These are phyloP conservation scores for Fagopyrum tataricum DNA, from an alignment of 148 eudicot species.

Conservation along the genomic window DNA sequence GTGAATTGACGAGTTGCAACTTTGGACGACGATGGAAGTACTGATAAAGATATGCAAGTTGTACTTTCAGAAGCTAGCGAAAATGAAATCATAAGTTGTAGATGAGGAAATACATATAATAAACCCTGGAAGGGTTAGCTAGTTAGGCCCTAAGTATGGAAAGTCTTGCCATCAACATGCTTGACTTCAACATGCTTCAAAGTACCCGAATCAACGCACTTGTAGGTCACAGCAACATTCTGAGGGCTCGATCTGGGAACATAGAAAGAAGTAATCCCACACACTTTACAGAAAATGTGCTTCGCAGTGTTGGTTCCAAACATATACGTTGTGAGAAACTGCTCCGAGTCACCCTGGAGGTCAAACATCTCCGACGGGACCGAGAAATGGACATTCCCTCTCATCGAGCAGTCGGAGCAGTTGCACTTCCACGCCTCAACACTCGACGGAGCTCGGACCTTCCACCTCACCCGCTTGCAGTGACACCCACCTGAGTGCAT, in stretches of 20 bases:
- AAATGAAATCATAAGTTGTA: too few relatives aligned
- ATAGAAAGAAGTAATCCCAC: slow-evolving; percentile 88
- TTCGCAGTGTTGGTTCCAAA: slow-evolving; percentile 76
- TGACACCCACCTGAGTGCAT: slow-evolving; percentile 85
- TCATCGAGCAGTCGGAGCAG: slow-evolving; percentile 75
- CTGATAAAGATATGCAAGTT: too few relatives aligned
- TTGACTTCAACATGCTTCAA: slow-evolving; percentile 52
- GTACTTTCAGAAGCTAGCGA: too few relatives aligned
- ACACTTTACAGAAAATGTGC: slow-evolving; percentile 71
- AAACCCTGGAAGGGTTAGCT: too few relatives aligned
- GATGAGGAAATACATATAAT: too few relatives aligned
- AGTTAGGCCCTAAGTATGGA: neutral
- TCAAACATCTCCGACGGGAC: slow-evolving; percentile 52
- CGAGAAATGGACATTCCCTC: slow-evolving; percentile 63
- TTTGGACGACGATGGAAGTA: too few relatives aligned
- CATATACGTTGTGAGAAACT: slow-evolving; percentile 58
- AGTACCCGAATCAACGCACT: slow-evolving; percentile 70
- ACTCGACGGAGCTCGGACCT: slow-evolving; percentile 40
- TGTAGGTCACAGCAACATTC: slow-evolving; percentile 55
- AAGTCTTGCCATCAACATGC: slow-evolving; percentile 51
- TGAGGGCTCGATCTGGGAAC: slow-evolving; percentile 75
- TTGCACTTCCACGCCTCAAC: slow-evolving; percentile 73
- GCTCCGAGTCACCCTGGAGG: slow-evolving; percentile 49
- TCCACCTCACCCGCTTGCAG: slow-evolving; percentile 57
- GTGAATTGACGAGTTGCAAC: too few relatives aligned